Percentiles rank a stretch among this genome's conserved stretches.
Evolutionary conservation across 1,284 basidiomycete species (phyloP).

Genomic region (Papiliotrema fonsecae): DNA sequence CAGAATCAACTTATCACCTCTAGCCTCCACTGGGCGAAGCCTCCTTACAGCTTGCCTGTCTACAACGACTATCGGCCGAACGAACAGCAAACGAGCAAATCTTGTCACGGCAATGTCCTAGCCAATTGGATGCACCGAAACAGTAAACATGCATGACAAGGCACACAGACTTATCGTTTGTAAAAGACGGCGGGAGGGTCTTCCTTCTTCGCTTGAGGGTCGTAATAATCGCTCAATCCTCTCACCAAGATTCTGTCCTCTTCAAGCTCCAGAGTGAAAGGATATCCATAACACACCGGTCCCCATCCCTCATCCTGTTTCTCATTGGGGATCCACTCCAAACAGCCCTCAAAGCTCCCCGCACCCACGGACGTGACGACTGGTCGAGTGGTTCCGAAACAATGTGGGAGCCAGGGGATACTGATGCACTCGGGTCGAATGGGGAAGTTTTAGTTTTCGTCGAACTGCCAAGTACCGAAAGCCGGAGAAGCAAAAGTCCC

Average conservation of each 20-base stretch:
- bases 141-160: no score
- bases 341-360: background rate
- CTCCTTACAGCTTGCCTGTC: no score
- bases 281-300: background rate
- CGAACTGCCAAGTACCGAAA: constrained; percentile 2
- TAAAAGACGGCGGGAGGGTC: background rate
- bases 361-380: background rate
- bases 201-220: background rate
- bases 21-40: no score
- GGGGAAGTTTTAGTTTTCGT: background rate
- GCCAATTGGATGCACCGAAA: no score
- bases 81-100: no score
- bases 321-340: constrained; percentile 4
- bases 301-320: background rate
- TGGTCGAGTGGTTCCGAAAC: background rate
- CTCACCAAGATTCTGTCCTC: background rate
- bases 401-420: constrained; percentile 1
- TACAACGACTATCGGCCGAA: no score
- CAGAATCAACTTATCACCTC: no score
- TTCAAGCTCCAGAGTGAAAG: background rate
- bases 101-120: no score
- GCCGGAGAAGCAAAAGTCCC: constrained; percentile 1
- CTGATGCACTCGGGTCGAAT: background rate
- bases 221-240: background rate
- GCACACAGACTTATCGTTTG: no score